Base-by-base conservation (phyloP, 2,329 filamentous ascomycete species). In the Juglanconis oblonga region DNA sequence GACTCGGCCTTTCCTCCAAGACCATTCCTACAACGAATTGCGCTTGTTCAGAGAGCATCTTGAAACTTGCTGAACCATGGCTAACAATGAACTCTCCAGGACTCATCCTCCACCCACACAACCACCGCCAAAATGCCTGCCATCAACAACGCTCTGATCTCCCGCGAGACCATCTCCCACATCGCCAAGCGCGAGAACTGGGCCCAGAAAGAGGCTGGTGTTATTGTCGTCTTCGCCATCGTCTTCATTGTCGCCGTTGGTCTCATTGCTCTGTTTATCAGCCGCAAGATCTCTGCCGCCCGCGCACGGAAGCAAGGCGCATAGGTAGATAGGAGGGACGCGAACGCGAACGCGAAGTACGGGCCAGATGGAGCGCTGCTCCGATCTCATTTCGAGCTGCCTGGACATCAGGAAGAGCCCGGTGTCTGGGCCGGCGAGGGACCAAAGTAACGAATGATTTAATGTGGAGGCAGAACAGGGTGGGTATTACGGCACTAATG, bases 191-290 rank as follows among this genome's bases (percentile, higher is more conserved):
- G 79, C 63, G 79, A 81, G 73, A 84, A 86, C 77, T 88, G 82
- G 81, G 83, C 85, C 31, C 66, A 72, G 62, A 67, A 73, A 36
- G 81, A 88, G 68, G 78, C 81, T 49, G 85, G 85, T 71, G 83
- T 87, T 64, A 77, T 88, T 54, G 75, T 87, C 64, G 85, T 88
- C 59, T 85, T 88, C 73, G 78, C 75, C 72, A 84, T 88, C 66
- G 76, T 87, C 71, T 82, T 82, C 68, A 67, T 85, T 62, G 81
- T 88, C 65, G 77, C 63, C 44, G 58, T 80, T 62, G 79, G 83
- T 32, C 69, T 88, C 52, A 64, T 80, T 58, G 66, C 68, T 53
- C 75, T 87, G 45, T 79, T 81, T 68, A 67, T 82, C 63, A 52
- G 62, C 68, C 73, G 72, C 67, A 69, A 66, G 69, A 24, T 73